A percentile compares a stretch with the other conserved stretches of the same genome.
Evolutionary conservation across 2,329 filamentous ascomycete genomes (phyloP).

Genomic region (Ilyonectria sp.): DNA sequence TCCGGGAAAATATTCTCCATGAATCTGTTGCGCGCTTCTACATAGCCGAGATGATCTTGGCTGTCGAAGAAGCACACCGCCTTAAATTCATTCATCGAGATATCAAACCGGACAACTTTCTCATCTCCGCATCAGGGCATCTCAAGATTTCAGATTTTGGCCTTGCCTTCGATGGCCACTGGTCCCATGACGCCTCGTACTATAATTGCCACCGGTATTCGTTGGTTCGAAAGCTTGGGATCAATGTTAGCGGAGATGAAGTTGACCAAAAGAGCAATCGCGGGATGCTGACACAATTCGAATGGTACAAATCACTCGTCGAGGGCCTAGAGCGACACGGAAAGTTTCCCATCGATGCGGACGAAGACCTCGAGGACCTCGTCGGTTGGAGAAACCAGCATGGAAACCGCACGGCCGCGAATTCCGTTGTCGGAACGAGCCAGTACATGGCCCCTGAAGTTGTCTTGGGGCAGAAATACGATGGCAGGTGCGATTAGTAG

Average conservation of each 20-base stretch:
- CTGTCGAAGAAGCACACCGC: constrained; percentile 91
- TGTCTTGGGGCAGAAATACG: constrained; percentile 84
- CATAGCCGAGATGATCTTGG: constrained; percentile 94
- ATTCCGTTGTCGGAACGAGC: constrained; percentile 93
- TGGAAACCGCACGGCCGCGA: constrained; percentile 80
- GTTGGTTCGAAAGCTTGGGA: constrained; percentile 81
- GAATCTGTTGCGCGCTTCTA: constrained; percentile 89
- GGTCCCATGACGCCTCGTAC: constrained; percentile 91
- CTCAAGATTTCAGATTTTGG: constrained; percentile 98
- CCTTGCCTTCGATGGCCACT: constrained; percentile 94
- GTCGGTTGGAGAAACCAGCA: constrained; percentile 79
- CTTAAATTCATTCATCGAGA: constrained; percentile 95
- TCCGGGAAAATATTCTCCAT: constrained; percentile 86
- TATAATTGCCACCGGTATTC: constrained; percentile 87
- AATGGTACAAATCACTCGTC: constrained; percentile 51
- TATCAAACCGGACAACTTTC: constrained; percentile 97
- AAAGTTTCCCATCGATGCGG: constrained; percentile 47
- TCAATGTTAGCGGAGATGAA: constrained; percentile 81
- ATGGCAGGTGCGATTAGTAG: constrained; percentile 97
- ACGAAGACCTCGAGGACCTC: constrained; percentile 58
- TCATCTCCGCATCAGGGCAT: constrained; percentile 90
- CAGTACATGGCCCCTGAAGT: constrained; percentile 99
- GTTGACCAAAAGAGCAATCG: constrained; percentile 73
- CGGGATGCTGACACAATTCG: constrained; percentile 53
- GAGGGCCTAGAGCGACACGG: constrained; percentile 52